phyloP scores from a whole-genome alignment of 495 filamentous ascomycete species.

The Penicillium subrubescens region DNA sequence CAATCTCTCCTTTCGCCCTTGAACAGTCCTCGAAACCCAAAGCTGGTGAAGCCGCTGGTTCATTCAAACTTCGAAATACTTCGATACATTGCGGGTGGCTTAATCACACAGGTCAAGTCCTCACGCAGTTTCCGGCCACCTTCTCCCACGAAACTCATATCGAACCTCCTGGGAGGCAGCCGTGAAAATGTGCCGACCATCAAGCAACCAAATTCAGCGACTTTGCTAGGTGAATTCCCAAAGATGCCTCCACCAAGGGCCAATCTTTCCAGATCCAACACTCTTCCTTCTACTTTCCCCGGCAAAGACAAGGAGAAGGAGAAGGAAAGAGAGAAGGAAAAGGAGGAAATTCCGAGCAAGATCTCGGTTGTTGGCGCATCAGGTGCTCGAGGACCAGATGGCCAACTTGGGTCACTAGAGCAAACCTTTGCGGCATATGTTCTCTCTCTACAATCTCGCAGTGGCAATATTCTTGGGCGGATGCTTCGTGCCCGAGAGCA shows the following conservation, averaged over 20 bases:
- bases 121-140: constrained; percentile 64
- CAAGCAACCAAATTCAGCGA: constrained; percentile 42
- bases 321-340: constrained; percentile 22
- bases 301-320: constrained; percentile 37
- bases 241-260: constrained; percentile 42
- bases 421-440: constrained; percentile 85
- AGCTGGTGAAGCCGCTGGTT: constrained; percentile 57
- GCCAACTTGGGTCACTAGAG: constrained; percentile 68
- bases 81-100: constrained; percentile 63
- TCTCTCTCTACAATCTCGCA: constrained; percentile 75
- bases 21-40: constrained; percentile 66
- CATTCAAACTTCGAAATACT: constrained; percentile 68
- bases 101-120: constrained; percentile 58
- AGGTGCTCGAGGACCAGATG: constrained; percentile 35
- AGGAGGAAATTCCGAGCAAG: constrained; percentile 34
- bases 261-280: constrained; percentile 43
- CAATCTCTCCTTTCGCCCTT: constrained; percentile 67
- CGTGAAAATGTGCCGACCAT: constrained; percentile 38
- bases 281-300: constrained; percentile 40
- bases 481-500: constrained; percentile 67
- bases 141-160: constrained; percentile 89
- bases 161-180: constrained; percentile 70
- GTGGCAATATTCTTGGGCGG: constrained; percentile 81
- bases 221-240: constrained; percentile 41
- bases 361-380: constrained; percentile 37